These are phyloP conservation scores for Effrenium voratum DNA, from an alignment of 73 alveolate genomes.

Conservation along the genomic window DNA sequence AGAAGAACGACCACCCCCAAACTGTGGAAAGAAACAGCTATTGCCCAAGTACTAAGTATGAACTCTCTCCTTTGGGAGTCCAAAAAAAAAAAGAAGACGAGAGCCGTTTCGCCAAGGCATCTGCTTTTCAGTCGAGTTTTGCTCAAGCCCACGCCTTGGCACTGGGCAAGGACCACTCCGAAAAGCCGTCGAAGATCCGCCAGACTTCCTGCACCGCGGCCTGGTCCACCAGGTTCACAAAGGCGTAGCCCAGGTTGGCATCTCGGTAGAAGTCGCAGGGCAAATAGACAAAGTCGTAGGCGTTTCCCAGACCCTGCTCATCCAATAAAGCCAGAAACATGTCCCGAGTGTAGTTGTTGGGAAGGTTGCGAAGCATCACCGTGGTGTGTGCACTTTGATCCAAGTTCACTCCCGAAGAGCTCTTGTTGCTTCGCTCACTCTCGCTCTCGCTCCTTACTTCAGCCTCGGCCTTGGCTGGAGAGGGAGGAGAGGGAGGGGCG, in stretches of 20 bases:
- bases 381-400: not conserved
- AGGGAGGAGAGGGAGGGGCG: too few species aligned
- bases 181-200: conserved; percentile 1
- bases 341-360: not conserved
- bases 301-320: not conserved
- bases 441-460: too few species aligned
- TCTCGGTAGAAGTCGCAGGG: conserved; percentile 9
- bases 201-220: not conserved
- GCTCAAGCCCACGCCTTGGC: conserved; percentile 11
- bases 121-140: too few species aligned
- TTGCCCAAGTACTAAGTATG: too few species aligned
- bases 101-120: too few species aligned
- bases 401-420: too few species aligned
- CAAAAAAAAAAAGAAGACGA: too few species aligned
- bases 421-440: too few species aligned
- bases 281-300: conserved; percentile 25
- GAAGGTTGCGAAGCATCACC: not conserved
- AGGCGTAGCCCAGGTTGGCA: conserved; percentile 31
- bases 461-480: too few species aligned
- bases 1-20: too few species aligned
- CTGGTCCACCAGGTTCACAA: conserved; percentile 19
- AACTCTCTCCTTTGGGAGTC: too few species aligned
- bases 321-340: not conserved
- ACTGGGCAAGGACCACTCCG: not conserved
- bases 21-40: too few species aligned